Base-by-base conservation (phyloP, 257 asterid genomes). In the Jaltomata sinuosa region DNA sequence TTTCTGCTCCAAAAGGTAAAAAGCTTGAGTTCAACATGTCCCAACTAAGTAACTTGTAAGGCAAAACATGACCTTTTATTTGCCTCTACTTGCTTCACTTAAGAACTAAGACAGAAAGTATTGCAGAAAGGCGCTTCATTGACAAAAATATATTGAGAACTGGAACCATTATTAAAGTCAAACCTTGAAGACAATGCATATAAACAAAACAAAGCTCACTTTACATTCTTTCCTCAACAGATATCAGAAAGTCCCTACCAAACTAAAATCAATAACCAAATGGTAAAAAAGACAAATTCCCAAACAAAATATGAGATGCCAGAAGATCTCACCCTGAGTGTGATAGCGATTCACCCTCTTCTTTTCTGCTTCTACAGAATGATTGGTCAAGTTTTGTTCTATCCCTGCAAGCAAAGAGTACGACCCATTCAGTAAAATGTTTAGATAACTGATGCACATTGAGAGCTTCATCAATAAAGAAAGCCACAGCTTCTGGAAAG, bases 281-380 rank as follows among this genome's bases (percentile, higher is more conserved):
- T 59, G 6, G 76, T 19, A 42, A 14, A 68, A 34, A 65, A 61
- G 52, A 22, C 80, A n/a, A 42, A 40, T 72, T 72, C 7, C 8
- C 62, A 45, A 59, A 38, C 36, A 19, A 40, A 25, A 74, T 45
- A 71, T 71, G 79, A 42, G 25, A 14, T 42, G 38, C 22, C 38
- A 42, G 55, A 83, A 64, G 61, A 67, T 83, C 92, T 89, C 89
- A 92, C 98, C 82, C 85, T 84, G 85, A 85, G 80, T 84, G 76
- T 32, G 86, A 77, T 87, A 53, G 90, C 19, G 85, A 68, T 84
- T 88, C 88, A 40, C 65, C 85, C 38, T 83, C 89, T 55, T 52
- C 77, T 25, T 84, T 87, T 77, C 85, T 84, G 83, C 87, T 87
- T 59, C 65, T 84, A 84, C 90, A 85, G 52, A 85, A 38, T 68